phyloP scores from a whole-genome alignment of 2,329 filamentous ascomycete species.

The Aphanocladium album region DNA sequence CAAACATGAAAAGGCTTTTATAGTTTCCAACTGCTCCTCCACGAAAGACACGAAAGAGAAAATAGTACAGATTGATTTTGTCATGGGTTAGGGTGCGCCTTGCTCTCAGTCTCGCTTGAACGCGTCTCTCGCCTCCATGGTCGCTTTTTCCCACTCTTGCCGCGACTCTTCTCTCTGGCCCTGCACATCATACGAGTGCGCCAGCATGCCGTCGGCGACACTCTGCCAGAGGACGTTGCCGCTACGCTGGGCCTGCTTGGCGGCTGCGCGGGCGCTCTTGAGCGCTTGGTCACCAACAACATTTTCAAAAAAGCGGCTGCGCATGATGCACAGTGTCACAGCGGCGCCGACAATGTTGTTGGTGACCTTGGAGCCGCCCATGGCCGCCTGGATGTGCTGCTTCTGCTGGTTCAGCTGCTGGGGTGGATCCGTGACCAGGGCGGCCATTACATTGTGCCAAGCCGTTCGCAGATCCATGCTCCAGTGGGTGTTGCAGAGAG shows the following conservation, averaged over 20 bases:
- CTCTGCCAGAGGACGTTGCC: constrained; percentile 73
- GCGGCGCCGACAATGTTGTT: constrained; percentile 76
- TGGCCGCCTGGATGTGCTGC: constrained; percentile 66
- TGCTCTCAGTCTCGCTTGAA: constrained; percentile 30
- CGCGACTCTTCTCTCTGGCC: constrained; percentile 50
- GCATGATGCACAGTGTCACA: constrained; percentile 82
- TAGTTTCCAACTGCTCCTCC: neutral
- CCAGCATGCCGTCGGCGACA: constrained; percentile 74
- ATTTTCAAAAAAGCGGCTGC: constrained; percentile 72
- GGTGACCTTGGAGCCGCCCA: constrained; percentile 63
- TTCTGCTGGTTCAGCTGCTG: constrained; percentile 73
- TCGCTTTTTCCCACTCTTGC: constrained; percentile 36
- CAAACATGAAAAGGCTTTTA: neutral
- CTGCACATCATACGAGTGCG: constrained; percentile 68
- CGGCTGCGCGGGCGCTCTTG: constrained; percentile 68
- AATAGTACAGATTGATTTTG: constrained; percentile 18
- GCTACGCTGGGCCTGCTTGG: constrained; percentile 62
- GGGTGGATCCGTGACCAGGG: constrained; percentile 56
- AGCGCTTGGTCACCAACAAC: constrained; percentile 76
- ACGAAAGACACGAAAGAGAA: neutral
- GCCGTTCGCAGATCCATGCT: constrained; percentile 74
- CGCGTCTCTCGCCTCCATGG: constrained; percentile 37
- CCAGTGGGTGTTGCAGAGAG: constrained; percentile 62
- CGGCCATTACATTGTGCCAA: constrained; percentile 69
- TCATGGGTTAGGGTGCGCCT: neutral